phyloP scores from a whole-genome alignment of 495 filamentous ascomycete genomes.

The Hapsidospora chrysogenum region DNA sequence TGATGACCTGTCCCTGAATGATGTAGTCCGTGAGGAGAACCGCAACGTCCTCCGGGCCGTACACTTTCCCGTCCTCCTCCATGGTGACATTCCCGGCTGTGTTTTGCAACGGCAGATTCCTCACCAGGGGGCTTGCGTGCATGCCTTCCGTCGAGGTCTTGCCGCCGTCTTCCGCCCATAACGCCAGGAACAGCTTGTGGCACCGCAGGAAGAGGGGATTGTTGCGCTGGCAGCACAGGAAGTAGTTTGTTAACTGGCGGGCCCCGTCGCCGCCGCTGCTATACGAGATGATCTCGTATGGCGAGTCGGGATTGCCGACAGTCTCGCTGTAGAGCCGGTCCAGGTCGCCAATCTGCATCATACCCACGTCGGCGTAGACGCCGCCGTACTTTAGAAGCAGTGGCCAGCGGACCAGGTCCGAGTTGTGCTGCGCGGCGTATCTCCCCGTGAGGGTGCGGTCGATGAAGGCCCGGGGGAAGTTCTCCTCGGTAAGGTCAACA shows the following conservation, averaged over 20 bases:
- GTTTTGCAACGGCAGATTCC: slow-evolving; percentile 19
- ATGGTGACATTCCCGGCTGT: slow-evolving; percentile 8
- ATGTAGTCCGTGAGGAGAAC: slow-evolving; percentile 34
- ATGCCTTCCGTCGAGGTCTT: slow-evolving; percentile 34
- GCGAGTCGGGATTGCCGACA: slow-evolving; percentile 25
- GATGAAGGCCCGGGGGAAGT: slow-evolving; percentile 30
- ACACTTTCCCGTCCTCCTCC: slow-evolving; percentile 5
- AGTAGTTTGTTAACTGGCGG: slow-evolving; percentile 30
- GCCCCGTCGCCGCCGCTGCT: slow-evolving; percentile 17
- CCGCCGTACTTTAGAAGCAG: slow-evolving; percentile 37
- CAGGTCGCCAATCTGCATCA: slow-evolving; percentile 39
- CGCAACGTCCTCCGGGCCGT: slow-evolving; percentile 14
- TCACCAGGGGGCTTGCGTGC: slow-evolving; percentile 28
- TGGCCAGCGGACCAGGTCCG: slow-evolving; percentile 39
- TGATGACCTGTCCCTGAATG: slow-evolving; percentile 32
- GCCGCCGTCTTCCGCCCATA: slow-evolving; percentile 32
- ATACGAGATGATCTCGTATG: slow-evolving; percentile 29
- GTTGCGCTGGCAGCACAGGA: slow-evolving; percentile 18
- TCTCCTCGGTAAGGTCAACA: slow-evolving; percentile 24
- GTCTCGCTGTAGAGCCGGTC: slow-evolving; percentile 31
- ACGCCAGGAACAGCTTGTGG: slow-evolving; percentile 28
- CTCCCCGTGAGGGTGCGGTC: slow-evolving; percentile 27
- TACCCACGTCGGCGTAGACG: slow-evolving; percentile 36
- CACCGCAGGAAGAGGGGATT: slow-evolving; percentile 32
- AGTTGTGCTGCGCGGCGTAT: slow-evolving; percentile 34